phyloP scores from a whole-genome alignment of 2,329 filamentous ascomycete species.

The Paraconiothyrium brasiliense region DNA sequence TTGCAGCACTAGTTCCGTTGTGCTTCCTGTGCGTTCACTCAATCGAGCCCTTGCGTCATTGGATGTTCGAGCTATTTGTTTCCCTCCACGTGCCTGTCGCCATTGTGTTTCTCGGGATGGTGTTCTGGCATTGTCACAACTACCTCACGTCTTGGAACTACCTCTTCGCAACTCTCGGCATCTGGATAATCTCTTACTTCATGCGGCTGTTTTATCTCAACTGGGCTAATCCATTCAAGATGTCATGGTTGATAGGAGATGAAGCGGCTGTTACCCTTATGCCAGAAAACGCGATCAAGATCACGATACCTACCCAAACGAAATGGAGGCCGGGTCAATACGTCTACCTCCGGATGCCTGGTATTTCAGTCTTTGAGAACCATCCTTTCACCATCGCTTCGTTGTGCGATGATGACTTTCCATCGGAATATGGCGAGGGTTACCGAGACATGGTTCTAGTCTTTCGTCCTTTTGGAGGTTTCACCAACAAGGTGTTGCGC shows the following conservation, averaged over 20 bases:
- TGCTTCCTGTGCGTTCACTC: slow-evolving; percentile 86
- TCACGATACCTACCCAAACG: slow-evolving; percentile 93
- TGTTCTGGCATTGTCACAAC: slow-evolving; percentile 98
- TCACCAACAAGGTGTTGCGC: slow-evolving; percentile 85
- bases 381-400: slow-evolving; percentile 96
- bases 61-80: slow-evolving; percentile 87
- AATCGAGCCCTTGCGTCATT: slow-evolving; percentile 76
- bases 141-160: slow-evolving; percentile 91
- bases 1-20: slow-evolving; percentile 81
- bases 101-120: slow-evolving; percentile 79
- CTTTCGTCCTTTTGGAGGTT: slow-evolving; percentile 90
- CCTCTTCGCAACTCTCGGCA: slow-evolving; percentile 79
- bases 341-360: slow-evolving; percentile 92
- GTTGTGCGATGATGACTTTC: slow-evolving; percentile 90
- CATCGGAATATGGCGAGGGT: slow-evolving; percentile 86
- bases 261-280: slow-evolving; percentile 90
- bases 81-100: slow-evolving; percentile 83
- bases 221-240: slow-evolving; percentile 82
- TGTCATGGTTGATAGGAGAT: slow-evolving; percentile 87
- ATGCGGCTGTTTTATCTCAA: slow-evolving; percentile 85
- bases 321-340: slow-evolving; percentile 94
- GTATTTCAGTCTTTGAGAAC: slow-evolving; percentile 88
- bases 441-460: slow-evolving; percentile 91
- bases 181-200: slow-evolving; percentile 80
- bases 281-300: slow-evolving; percentile 92